These are phyloP conservation scores for Eragrostis tef DNA, from an alignment of 202 grass and related monocot genomes.

Conservation along the genomic window DNA sequence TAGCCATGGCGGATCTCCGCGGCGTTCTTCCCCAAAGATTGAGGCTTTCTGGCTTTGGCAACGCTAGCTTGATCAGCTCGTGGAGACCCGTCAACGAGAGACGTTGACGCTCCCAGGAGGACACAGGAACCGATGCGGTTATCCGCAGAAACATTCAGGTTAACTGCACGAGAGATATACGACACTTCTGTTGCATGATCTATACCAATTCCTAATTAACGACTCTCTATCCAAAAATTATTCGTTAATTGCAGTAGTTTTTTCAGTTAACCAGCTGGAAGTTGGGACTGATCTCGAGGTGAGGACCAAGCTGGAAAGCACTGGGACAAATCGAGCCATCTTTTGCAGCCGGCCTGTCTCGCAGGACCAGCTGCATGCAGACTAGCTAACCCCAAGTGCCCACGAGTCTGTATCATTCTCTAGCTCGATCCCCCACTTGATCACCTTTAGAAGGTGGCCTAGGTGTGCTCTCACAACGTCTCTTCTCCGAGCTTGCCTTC, in stretches of 20 bases:
- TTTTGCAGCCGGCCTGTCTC: constrained; percentile 15
- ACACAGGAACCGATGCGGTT: not conserved
- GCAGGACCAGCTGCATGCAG: not conserved
- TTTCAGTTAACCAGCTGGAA: not conserved
- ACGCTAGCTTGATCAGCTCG: not conserved
- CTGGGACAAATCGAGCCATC: constrained; percentile 36
- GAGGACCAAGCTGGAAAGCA: constrained; percentile 47
- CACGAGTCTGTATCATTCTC: constrained; percentile 49
- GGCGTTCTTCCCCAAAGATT: constrained; percentile 50
- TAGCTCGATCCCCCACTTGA: not conserved
- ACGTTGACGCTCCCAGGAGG: not conserved
- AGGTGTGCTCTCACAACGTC: constrained; percentile 21
- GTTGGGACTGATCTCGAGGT: constrained; percentile 12
- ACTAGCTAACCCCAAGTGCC: constrained; percentile 23
- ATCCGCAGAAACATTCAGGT: not conserved
- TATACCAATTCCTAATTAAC: not conserved
- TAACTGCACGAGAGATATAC: not conserved
- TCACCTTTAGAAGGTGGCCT: constrained; percentile 47
- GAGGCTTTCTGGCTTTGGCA: constrained; percentile 35
- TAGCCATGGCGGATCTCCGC: constrained; percentile 29
- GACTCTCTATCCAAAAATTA: not conserved
- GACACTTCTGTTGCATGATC: not conserved
- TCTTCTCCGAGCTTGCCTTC: not conserved
- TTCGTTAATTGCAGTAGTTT: not conserved
- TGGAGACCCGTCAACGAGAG: not conserved